Base-by-base conservation (phyloP, 192 early-diverging fungal species). In the Entomortierella beljakovae region DNA sequence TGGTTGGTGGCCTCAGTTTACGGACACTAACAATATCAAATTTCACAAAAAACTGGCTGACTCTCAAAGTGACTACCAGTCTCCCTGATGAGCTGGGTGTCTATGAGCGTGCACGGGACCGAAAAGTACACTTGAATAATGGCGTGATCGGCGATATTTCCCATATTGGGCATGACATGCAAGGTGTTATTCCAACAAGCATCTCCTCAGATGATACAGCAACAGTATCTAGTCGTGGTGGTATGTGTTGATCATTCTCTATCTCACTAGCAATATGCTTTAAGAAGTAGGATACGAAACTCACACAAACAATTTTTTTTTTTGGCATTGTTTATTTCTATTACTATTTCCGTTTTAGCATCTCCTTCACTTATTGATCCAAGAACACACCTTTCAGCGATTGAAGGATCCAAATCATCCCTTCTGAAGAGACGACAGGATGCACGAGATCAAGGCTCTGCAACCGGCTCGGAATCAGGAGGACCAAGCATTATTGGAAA, bases 1-100 rank as follows among this genome's bases (percentile, higher is more conserved):
- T 95, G 10, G 67, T 96, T n/a, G 95, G 95, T 66, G 85, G 95
- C 22, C 87, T 94, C 0, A 89, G 84, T 6, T 62, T 97, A 16
- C 89, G 96, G 13, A 88, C 88, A 9, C 90, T 98, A 61, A 88
- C 86, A 6, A 91, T 99, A 37, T 94, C 92, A 55, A 99, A 98
- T 68, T 91, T 96, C 38, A 94, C 90, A 42, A 66, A 35, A 63
- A 86, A 77, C 51, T 85, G 80, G 65, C 73, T 81, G 42, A 80
- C 81, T 26, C 61, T 88, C 4, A 82, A 84, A 43, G 60, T 83
- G 25, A 82, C 83, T 1, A 85, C 87, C 0, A 85, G 83, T 46
- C 61, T 83, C 40, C 59, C 64, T n/a, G 81, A 70, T 10, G 79
- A 82, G 48, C 60, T 85, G 26, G 11, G 68, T 3, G 67, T 85